Conservation (phyloP, 2,329 filamentous ascomycete species). For the Aspergillus pseudotamarii region DNA sequence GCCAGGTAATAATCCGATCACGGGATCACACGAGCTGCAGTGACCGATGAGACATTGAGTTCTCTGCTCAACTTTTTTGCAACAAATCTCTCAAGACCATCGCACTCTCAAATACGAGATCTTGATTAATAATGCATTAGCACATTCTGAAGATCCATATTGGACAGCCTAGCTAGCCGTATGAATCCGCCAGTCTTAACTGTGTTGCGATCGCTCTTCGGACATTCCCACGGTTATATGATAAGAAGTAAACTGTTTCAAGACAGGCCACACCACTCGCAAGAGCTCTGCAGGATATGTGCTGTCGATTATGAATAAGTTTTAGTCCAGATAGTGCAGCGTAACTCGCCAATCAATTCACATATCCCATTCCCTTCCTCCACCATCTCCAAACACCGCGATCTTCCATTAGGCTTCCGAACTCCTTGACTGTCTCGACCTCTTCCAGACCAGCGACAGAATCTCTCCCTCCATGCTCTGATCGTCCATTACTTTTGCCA, state of each 20-base stretch:
- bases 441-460: conserved; percentile 53
- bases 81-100: neutral
- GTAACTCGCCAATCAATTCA: conserved; percentile 12
- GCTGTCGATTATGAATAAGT: neutral
- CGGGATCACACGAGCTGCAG: neutral
- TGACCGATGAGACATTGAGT: neutral
- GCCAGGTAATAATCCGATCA: conserved; percentile 21
- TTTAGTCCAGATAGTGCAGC: neutral
- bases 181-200: neutral
- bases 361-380: conserved; percentile 66
- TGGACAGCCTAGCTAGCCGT: neutral
- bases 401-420: conserved; percentile 63
- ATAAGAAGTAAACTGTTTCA: neutral
- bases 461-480: neutral
- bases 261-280: neutral
- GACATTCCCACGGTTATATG: neutral
- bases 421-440: conserved; percentile 65
- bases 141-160: neutral
- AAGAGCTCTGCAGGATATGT: neutral
- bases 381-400: conserved; percentile 67
- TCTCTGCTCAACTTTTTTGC: neutral
- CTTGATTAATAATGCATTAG: neutral
- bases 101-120: no score
- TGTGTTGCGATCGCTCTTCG: neutral
- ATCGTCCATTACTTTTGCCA: neutral